Base-by-base conservation (phyloP, 352 stramenopile species). In the Phytophthora rubi region DNA sequence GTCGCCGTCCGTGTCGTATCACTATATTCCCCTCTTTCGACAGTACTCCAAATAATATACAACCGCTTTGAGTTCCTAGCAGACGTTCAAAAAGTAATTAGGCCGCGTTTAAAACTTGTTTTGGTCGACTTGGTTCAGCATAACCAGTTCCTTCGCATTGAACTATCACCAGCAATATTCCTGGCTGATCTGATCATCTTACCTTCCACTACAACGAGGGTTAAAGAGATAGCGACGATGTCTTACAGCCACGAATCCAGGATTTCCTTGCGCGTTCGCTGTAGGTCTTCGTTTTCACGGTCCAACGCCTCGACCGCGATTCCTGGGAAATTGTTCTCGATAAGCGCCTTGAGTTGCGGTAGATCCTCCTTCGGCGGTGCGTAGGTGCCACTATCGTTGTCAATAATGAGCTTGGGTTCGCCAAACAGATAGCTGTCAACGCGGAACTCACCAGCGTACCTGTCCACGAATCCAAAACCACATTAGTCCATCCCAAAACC, bases 331-430 rank as follows among this genome's bases (percentile, higher is more conserved):
- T 82, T 82, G 59, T 61, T 65, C 23, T 82, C 68, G 10, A 82
- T 69, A 0, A 82, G 65, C 2, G 75, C 75, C 54, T 80, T 71
- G 2, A 82, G 58, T 10, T 61, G 56, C 33, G 75, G 75, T 28
- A 82, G 35, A 37, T 73, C 62, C 9, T 62, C 75, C 30, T 76
- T 75, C 0, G 71, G 75, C 23, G 75, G 75, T n/a, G 68, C 75
- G 55, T 82, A 82, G 26, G 75, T 82, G 44, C 75, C 75, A 39
- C 75, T 82, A 48, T 82, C 65, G 21, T 82, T 82, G 60, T 82
- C 69, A 49, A 82, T 82, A 21, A 79, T 53, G 8, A 82, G 75
- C 45, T 73, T 82, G 5, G 52, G 55, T 21, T 73, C 71, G 28
- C 68, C 71, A 16, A 80, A 76, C 21, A 69, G 49, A 49, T 65